Conservation (phyloP, 371 early-diverging fungal genomes). For the Synchytrium microbalum region DNA sequence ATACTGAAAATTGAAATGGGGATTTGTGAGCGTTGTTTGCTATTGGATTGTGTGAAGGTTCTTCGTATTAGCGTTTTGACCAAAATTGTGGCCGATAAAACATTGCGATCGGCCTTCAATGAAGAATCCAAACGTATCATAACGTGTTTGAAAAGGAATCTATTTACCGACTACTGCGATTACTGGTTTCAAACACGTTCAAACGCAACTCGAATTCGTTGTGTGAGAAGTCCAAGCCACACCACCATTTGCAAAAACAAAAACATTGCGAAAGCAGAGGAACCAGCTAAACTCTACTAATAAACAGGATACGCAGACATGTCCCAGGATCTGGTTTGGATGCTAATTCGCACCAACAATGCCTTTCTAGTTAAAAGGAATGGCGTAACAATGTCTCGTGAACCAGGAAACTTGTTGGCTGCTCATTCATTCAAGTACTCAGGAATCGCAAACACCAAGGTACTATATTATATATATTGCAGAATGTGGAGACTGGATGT, state of each 20-base stretch:
- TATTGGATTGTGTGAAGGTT: no score
- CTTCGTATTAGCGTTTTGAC: no score
- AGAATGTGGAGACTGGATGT: no score
- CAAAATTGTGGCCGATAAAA: no score
- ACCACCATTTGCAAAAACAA: neutral
- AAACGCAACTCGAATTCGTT: neutral
- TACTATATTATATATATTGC: no score
- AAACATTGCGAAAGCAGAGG: neutral
- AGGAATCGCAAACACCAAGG: conserved; percentile 63
- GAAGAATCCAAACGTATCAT: no score
- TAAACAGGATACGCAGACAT: conserved; percentile 8
- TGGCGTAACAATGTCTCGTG: conserved; percentile 71
- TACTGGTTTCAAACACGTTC: no score
- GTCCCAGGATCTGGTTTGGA: conserved; percentile 73
- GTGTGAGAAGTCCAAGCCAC: neutral
- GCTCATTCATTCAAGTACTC: conserved; percentile 81
- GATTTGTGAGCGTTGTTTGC: no score
- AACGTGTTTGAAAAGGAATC: no score
- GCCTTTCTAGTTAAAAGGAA: conserved; percentile 82
- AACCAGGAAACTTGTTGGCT: conserved; percentile 79
- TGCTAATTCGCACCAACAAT: conserved; percentile 74
- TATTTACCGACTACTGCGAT: no score
- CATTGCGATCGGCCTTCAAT: no score
- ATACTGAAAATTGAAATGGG: no score
- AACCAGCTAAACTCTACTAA: neutral